These are phyloP conservation scores for Starmerella davenportii DNA, from an alignment of 805 yeast species.

Conservation along the genomic window DNA sequence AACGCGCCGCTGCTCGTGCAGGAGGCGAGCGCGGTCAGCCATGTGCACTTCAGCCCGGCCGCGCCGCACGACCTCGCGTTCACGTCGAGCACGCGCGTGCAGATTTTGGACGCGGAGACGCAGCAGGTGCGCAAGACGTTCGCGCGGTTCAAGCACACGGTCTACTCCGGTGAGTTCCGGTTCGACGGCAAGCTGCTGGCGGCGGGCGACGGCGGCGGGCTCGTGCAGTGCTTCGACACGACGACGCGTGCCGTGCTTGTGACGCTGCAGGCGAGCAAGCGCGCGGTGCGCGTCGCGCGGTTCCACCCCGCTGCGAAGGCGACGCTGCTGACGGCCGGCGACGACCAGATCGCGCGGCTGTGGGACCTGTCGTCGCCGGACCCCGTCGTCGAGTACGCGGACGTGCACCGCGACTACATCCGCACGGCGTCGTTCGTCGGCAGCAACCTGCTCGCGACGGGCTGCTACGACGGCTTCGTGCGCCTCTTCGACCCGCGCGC, in stretches of 20 bases:
- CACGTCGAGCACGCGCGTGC: slow-evolving; percentile 78
- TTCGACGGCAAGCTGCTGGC: slow-evolving; percentile 78
- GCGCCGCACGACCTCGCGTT: slow-evolving; percentile 81
- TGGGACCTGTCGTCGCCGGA: slow-evolving; percentile 74
- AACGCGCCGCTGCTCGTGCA: slow-evolving; percentile 73
- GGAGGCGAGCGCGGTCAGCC: slow-evolving; percentile 82
- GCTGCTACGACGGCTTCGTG: slow-evolving; percentile 80
- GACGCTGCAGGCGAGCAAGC: slow-evolving; percentile 62
- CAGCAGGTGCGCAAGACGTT: slow-evolving; percentile 79
- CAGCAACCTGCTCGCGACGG: slow-evolving; percentile 69
- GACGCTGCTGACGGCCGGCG: slow-evolving; percentile 71
- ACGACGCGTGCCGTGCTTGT: slow-evolving; percentile 62
- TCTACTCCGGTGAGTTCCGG: slow-evolving; percentile 78
- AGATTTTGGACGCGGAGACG: slow-evolving; percentile 83
- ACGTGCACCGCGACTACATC: slow-evolving; percentile 63
- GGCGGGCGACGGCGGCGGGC: slow-evolving; percentile 90
- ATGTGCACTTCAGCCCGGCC: slow-evolving; percentile 70
- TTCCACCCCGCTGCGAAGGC: slow-evolving; percentile 67
- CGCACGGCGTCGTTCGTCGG: slow-evolving; percentile 68
- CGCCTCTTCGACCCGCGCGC: slow-evolving; percentile 70
- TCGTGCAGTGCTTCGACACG: slow-evolving; percentile 80
- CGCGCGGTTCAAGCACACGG: slow-evolving; percentile 76
- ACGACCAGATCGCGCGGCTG: slow-evolving; percentile 69
- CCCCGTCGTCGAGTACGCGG: slow-evolving; percentile 49
- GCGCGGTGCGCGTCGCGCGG: slow-evolving; percentile 84